Base-by-base conservation (phyloP, 2,329 filamentous ascomycete genomes). In the Cytospora chrysosperma region DNA sequence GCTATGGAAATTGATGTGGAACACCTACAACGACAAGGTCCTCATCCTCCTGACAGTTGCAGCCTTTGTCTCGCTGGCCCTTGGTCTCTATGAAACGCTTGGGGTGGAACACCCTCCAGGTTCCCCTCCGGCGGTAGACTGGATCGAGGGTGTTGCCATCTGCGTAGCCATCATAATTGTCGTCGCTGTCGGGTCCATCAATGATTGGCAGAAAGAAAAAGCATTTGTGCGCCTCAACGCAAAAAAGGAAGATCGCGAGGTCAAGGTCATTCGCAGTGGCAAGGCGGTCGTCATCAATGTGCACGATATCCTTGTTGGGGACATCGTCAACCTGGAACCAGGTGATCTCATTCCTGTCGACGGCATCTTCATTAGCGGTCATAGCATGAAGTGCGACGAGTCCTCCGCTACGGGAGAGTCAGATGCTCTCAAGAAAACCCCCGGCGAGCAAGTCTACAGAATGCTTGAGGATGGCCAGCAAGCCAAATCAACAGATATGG, bases 1-100 rank as follows among this genome's bases (percentile, higher is more conserved):
- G 1, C 80, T 90, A 49, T 79, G 84, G 72, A 78, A 77, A 63
- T 72, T 90, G 9, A 80, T 87, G 64, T 91, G 88, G 88, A 83
- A 83, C 66, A 87, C 88, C 3, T 90, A 89, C 73, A 89, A 91
- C 68, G 89, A 92, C 74, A 89, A 89, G 67, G 86, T 92, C 40
- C 82, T 92, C 47, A 88, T 92, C 47, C 76, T 92, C 7, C 76
- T 92, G 64, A 89, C 88, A 0, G 80, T 86, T 40, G 89, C 89
- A 12, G 89, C 89, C 1, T 77, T 87, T 13, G 81, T 92, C 13
- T 92, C 88, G 0, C 75, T 92, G 9, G 86, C 85, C 10, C 78
- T 92, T 13, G 89, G 89, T 12, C 77, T 92, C 2, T 92, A 92
- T 69, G 83, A 90, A 72, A 85, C 86, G 0, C 79, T 88, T 17